Evolutionary conservation across 2,329 filamentous ascomycete genomes (phyloP).

Genomic region (Blastomyces silverae): DNA sequence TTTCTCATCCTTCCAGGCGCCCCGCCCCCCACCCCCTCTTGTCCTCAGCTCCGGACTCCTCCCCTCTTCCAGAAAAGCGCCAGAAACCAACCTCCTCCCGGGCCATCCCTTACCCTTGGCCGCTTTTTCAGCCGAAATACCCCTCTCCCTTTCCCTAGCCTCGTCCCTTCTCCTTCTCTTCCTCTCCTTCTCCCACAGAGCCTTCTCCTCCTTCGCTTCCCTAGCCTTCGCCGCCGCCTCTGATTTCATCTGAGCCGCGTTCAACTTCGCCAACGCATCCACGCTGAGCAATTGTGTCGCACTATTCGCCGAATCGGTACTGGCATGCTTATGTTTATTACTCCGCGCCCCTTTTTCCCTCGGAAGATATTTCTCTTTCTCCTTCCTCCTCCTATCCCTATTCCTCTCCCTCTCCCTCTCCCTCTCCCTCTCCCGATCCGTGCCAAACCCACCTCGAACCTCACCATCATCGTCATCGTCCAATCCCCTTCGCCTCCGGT

Average conservation of each 20-base stretch:
- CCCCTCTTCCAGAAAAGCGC: slow-evolving; percentile 63
- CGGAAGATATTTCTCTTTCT: slow-evolving; percentile 19
- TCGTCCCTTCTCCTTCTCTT: slow-evolving; percentile 24
- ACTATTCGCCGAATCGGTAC: slow-evolving; percentile 40
- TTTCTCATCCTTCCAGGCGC: slow-evolving; percentile 45
- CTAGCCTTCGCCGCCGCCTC: slow-evolving; percentile 42
- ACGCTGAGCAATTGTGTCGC: slow-evolving; percentile 41
- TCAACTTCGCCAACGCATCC: slow-evolving; percentile 59
- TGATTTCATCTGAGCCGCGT: slow-evolving; percentile 55
- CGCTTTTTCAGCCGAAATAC: slow-evolving; percentile 23
- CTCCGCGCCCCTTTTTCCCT: slow-evolving; percentile 7
- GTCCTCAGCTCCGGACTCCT: slow-evolving; percentile 46
- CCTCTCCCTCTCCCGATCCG: slow-evolving; percentile 25
- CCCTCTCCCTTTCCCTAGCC: slow-evolving; percentile 20
- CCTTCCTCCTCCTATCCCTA: slow-evolving; percentile 18
- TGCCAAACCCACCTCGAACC: slow-evolving; percentile 12
- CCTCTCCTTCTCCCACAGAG: slow-evolving; percentile 30
- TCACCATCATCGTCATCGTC: slow-evolving; percentile 22
- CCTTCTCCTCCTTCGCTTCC: slow-evolving; percentile 29
- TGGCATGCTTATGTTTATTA: slow-evolving; percentile 33
- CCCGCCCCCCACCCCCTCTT: slow-evolving; percentile 42
- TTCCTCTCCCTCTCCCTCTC: slow-evolving; percentile 20
- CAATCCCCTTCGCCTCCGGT: slow-evolving; percentile 23
- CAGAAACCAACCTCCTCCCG: slow-evolving; percentile 61
- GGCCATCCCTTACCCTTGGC: slow-evolving; percentile 25